Evolutionary conservation across 257 asterid genomes (phyloP), one percentile per base, ranked within the genome.

Genomic region (Solanum virginianum): DNA sequence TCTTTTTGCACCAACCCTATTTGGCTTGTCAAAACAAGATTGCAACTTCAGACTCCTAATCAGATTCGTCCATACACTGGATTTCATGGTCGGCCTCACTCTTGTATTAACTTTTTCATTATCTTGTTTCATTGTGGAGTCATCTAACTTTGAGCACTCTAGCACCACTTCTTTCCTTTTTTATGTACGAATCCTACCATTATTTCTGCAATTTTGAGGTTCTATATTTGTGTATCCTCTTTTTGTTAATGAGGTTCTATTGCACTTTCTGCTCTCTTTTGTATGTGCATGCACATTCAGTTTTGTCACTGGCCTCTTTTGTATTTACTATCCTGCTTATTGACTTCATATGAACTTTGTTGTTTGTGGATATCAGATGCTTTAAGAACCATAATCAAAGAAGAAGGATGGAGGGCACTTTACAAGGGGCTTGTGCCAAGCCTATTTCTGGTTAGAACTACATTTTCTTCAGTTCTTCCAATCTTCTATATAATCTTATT

Each of bases 1-100:
- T 90, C 90, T 86, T 81, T 93, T 6, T 95, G 94, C 89, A 97
- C 98, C 86, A 97, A 97, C 91, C 99, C 99, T 84, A 83, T 97
- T 87, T 95, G 99, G 99, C 92, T 97, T 88, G 97, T 97, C 85
- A 97, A 97, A 89, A 97, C 98, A 90, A 94, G 98, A 92, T 90
- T 97, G 91, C 99, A 97, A 90, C 98, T 97, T 87, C 99, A 97
- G 93, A 92, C 94, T 83, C 96, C 98, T 72, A 93, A 80, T 90
- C 89, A 92, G 81, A 90, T 84, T 86, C 96, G 80, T 77, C 94
- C 94, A 79, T 97, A 97, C 87, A 89, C 98, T 82, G 99, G 99
- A 68, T 93, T 97, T 88, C 95, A 93, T 85, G 98, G 98, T 97
- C 60, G 84, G 96, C 79, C 74, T 85, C 59, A 18, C 86, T 80